phyloP scores from a whole-genome alignment of 352 stramenopile genomes.

The Pythium dissotocum region DNA sequence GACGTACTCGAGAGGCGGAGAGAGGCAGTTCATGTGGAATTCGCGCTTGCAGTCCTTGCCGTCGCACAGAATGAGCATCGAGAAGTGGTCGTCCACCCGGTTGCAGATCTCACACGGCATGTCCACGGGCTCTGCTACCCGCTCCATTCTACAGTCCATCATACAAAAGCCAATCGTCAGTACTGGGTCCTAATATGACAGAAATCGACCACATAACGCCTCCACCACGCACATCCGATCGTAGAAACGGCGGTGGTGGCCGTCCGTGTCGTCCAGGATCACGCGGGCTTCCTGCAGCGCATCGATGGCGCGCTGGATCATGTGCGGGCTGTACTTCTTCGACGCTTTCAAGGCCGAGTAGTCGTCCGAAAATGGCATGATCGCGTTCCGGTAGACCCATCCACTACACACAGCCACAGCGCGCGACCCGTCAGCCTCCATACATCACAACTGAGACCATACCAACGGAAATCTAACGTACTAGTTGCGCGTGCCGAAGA shows the following conservation, averaged over 20 bases:
- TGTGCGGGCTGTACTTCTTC: slow-evolving; percentile 71
- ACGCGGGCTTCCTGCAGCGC: slow-evolving; percentile 75
- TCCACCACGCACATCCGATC: slow-evolving; percentile 68
- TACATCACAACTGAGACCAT: neutral
- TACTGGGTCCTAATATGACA: neutral
- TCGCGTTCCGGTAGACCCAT: slow-evolving; percentile 72
- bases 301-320: slow-evolving; percentile 51
- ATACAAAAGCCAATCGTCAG: neutral
- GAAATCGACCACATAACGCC: neutral
- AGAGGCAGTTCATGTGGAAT: slow-evolving; percentile 87
- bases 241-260: slow-evolving; percentile 59
- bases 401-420: slow-evolving; percentile 40
- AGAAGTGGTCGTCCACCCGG: slow-evolving; percentile 79
- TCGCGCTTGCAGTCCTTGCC: slow-evolving; percentile 78
- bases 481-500: slow-evolving; percentile 88
- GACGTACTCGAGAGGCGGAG: slow-evolving; percentile 57
- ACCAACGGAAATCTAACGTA: slow-evolving; percentile 36
- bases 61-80: slow-evolving; percentile 83
- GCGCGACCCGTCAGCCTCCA: neutral
- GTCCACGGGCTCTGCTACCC: slow-evolving; percentile 61
- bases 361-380: slow-evolving; percentile 74
- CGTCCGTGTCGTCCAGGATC: slow-evolving; percentile 61
- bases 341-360: slow-evolving; percentile 53
- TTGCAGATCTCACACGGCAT: slow-evolving; percentile 84
- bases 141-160: slow-evolving; percentile 55